Conservation (phyloP, 441 rosid species). For the Gossypium gossypioides region DNA sequence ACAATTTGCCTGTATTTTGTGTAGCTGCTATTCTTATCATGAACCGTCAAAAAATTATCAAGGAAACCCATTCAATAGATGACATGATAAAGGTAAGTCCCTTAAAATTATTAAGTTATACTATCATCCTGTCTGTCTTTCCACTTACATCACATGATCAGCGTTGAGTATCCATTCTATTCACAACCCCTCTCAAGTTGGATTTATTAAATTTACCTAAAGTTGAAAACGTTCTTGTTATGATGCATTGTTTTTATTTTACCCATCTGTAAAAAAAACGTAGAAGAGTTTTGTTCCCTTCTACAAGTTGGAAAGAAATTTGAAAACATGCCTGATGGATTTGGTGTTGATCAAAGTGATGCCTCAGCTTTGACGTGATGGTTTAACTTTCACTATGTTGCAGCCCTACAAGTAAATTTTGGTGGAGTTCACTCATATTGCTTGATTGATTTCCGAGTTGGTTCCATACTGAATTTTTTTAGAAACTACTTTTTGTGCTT, state of each 20-base stretch:
- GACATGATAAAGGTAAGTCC: conserved; percentile 80
- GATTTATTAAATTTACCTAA: not conserved
- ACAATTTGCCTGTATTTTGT: conserved; percentile 75
- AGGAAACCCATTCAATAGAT: conserved; percentile 73
- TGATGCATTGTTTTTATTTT: not conserved
- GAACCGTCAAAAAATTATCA: conserved; percentile 76
- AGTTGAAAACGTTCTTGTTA: not conserved
- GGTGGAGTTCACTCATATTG: not conserved
- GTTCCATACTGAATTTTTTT: not conserved
- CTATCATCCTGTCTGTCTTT: not conserved
- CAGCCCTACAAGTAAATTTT: not conserved
- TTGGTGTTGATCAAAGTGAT: not conserved
- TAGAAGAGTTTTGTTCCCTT: not conserved
- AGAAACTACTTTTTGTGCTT: not conserved
- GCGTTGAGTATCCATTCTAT: not conserved
- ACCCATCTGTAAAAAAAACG: not conserved
- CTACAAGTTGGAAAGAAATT: not conserved
- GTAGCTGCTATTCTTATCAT: conserved; percentile 81
- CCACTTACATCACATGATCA: not conserved
- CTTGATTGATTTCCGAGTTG: not conserved
- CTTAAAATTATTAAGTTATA: conserved; percentile 9
- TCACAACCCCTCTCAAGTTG: not conserved
- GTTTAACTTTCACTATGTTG: not conserved
- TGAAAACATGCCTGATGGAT: not conserved
- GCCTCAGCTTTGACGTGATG: not conserved